Base-by-base conservation (phyloP, 1,284 basidiomycete genomes). In the Xerocomus nothofagi region DNA sequence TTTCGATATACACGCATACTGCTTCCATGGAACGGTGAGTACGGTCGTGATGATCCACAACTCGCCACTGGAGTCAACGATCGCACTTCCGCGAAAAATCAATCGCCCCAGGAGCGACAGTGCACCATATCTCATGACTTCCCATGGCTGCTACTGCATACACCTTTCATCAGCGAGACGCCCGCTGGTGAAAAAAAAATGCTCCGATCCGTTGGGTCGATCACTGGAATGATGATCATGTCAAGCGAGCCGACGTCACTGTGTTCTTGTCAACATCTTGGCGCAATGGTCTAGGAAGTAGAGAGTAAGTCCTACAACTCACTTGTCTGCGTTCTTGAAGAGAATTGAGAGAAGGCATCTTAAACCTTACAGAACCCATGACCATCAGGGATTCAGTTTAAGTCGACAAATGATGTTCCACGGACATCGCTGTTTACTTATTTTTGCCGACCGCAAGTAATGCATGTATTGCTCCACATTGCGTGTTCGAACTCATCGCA, bases 381-480 rank as follows among this genome's bases (percentile, higher is more conserved):
- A 21, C 27, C n/a, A 5, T 33, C 37, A 14, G 6, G 23, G 17
- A 36, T 10, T n/a, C n/a, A 15, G 7, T 34, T 14, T 15, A 34
- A 26, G 26, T 39, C 36, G 18, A 17, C 38, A 40, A 33, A 14
- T 24, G 30, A 10, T n/a, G n/a, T 31, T 10, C 23, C 24, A 26
- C 6, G 38, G 23, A 44, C 21, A n/a, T 18, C 33, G 20, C 12
- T 20, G 8, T 31, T 33, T n/a, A 21, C 39, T n/a, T n/a, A 27
- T 44, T 40, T 24, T n/a, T 44, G 37, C 24, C 39, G 17, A 27
- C 31, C 43, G 32, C 23, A 9, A 39, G 15, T 17, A 29, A 47
- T 23, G 17, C 23, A 20, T 34, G 6, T 39, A 18, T 29, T 30
- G 44, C 55, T 63, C 60, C 53, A 51, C 60, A 38, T 33, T 45